Conservation (phyloP, 2,329 filamentous ascomycete species). For the Ramularia collo-cygni region DNA sequence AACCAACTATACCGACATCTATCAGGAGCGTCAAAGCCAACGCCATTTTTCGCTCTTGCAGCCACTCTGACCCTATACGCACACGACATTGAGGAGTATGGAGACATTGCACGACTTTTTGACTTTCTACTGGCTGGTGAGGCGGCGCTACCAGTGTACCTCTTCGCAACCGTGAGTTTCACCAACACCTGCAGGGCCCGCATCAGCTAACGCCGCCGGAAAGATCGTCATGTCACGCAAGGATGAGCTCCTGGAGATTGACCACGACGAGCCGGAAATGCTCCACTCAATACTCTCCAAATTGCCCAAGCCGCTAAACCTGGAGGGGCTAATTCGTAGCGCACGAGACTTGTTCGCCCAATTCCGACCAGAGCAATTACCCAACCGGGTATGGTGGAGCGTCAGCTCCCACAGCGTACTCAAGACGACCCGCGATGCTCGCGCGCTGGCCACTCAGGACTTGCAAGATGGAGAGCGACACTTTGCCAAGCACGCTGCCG, state of each 20-base stretch:
- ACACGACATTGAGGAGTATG: constrained; percentile 87
- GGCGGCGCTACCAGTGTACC: constrained; percentile 82
- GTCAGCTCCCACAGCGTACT: constrained; percentile 74
- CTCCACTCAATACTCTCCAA: constrained; percentile 83
- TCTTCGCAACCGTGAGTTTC: constrained; percentile 61
- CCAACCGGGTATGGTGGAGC: constrained; percentile 56
- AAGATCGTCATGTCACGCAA: constrained; percentile 73
- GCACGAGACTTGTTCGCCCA: constrained; percentile 57
- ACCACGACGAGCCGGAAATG: constrained; percentile 80
- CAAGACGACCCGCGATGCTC: constrained; percentile 64
- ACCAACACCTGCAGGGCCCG: background rate
- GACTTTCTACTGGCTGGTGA: constrained; percentile 84
- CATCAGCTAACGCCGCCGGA: background rate
- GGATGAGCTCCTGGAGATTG: constrained; percentile 78
- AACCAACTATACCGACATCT: constrained; percentile 61
- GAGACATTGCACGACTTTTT: constrained; percentile 82
- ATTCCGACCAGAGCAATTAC: constrained; percentile 66
- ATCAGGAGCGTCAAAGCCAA: constrained; percentile 29
- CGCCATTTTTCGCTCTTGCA: constrained; percentile 90
- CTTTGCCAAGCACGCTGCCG: constrained; percentile 64
- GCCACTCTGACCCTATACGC: constrained; percentile 93
- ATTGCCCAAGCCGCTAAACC: constrained; percentile 70
- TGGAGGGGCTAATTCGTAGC: constrained; percentile 67
- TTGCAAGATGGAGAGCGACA: constrained; percentile 59
- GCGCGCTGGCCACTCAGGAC: constrained; percentile 48